Base-by-base conservation (phyloP, 2,329 filamentous ascomycete genomes). In the Cordyceps militaris region DNA sequence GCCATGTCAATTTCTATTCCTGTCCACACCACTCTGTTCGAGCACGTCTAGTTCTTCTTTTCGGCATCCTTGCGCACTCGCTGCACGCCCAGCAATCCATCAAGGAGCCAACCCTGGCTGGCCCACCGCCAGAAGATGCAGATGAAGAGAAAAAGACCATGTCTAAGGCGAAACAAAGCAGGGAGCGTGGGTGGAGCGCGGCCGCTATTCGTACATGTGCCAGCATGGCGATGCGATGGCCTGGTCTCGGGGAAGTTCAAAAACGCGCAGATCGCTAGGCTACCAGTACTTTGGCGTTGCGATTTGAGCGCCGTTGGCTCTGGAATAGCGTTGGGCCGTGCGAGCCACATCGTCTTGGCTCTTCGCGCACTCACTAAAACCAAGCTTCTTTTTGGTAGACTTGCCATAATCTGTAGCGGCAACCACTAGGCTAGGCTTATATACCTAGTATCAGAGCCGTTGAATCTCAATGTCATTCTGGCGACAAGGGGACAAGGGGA, bases 361-460 rank as follows among this genome's bases (percentile, higher is more conserved):
- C 28, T 32, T 32, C 6, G 28, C 38, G 5, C 19, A n/a, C 16
- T 38, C 30, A 56, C 43, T 56, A 56, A 40, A 48, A 44, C 30
- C 43, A 56, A 48, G 43, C 43, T 44, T 56, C 53, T 56, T 40
- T 56, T 34, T n/a, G 38, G 14, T 38, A 56, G 30, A n/a, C 28
- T 48, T 23, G 16, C 23, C 23, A 30, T 40, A 23, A 40, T 30
- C 19, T 13, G 53, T 48, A 48, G 43, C 43, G 53, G 28, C 53
- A 28, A 30, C 53, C 42, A 24, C 53, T 48, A 56, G 43, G 16
- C 43, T 4, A 38, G 53, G 53, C 53, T 40, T 48, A 26, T 44
- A n/a, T n/a, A n/a, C n/a, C n/a, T n/a, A n/a, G n/a, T n/a, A n/a
- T n/a, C n/a, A n/a, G n/a, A n/a, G n/a, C n/a, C n/a, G n/a, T n/a